phyloP scores from a whole-genome alignment of 2,329 filamentous ascomycete genomes.

The Sordariomycetes sp. region DNA sequence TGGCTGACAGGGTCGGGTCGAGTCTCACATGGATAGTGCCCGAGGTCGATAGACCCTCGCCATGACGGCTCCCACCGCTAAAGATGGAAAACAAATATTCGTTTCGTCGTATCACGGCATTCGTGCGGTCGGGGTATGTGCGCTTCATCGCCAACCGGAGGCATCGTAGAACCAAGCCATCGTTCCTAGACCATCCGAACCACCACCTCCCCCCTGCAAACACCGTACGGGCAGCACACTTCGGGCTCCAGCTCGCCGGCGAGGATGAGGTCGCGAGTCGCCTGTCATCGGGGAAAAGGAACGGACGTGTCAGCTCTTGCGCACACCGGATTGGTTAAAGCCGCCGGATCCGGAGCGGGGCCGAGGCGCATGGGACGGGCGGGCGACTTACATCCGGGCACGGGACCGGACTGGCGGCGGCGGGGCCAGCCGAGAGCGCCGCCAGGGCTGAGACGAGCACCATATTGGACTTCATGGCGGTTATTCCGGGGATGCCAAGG shows the following conservation, averaged over 20 bases:
- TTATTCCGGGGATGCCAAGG: not conserved
- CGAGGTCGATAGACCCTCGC: no score
- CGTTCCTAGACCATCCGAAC: conserved; percentile 26
- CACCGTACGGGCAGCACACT: conserved; percentile 42
- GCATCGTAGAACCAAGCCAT: not conserved
- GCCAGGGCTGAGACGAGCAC: not conserved
- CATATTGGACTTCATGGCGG: not conserved
- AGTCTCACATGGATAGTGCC: no score
- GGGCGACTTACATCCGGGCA: conserved; percentile 24
- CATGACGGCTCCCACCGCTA: no score
- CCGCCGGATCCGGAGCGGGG: not conserved
- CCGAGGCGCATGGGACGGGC: conserved; percentile 8
- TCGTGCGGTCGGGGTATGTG: not conserved
- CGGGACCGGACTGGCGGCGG: conserved; percentile 21
- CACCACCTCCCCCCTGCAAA: conserved; percentile 38
- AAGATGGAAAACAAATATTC: no score
- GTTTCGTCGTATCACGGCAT: not conserved
- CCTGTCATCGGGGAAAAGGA: not conserved
- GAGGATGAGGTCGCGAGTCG: conserved; percentile 28
- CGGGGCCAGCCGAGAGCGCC: not conserved
- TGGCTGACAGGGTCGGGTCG: no score
- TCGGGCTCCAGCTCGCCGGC: conserved; percentile 34
- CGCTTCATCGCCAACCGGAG: not conserved
- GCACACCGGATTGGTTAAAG: not conserved
- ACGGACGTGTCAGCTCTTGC: not conserved